A percentile compares a stretch with the other conserved stretches of the same genome.
These are phyloP conservation scores for Epichloe glyceriae DNA, from an alignment of 2,329 filamentous ascomycete species.

Conservation along the genomic window DNA sequence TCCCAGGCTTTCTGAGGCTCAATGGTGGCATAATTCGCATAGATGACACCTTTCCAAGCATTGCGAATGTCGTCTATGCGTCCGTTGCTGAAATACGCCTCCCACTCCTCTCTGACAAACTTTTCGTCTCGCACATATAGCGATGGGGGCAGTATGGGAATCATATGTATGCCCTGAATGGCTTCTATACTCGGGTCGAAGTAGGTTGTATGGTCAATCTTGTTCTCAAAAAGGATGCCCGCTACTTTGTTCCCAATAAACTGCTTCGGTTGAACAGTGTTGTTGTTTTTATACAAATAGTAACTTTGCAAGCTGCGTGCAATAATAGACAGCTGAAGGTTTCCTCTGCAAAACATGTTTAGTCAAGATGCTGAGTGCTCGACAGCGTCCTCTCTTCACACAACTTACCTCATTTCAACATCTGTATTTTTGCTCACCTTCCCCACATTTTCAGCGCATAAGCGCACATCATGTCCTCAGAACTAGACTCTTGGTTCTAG, in stretches of 20 bases:
- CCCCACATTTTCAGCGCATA: slow-evolving; percentile 93
- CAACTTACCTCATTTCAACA: slow-evolving; percentile 56
- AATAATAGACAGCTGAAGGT: slow-evolving; percentile 72
- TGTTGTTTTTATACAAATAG: slow-evolving; percentile 64
- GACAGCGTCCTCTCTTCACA: neutral
- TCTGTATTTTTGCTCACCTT: slow-evolving; percentile 58
- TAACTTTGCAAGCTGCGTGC: slow-evolving; percentile 63
- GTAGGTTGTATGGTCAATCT: slow-evolving; percentile 84
- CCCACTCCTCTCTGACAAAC: slow-evolving; percentile 78
- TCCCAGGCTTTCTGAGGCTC: slow-evolving; percentile 56
- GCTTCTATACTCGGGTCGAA: slow-evolving; percentile 65
- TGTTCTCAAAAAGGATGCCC: slow-evolving; percentile 80
- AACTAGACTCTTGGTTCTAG: slow-evolving; percentile 68
- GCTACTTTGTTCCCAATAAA: slow-evolving; percentile 70
- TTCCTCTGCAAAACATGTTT: slow-evolving; percentile 36
- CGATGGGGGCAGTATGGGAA: slow-evolving; percentile 58
- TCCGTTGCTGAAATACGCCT: slow-evolving; percentile 58
- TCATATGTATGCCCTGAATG: slow-evolving; percentile 71
- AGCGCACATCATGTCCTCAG: slow-evolving; percentile 77
- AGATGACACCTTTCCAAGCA: slow-evolving; percentile 79
- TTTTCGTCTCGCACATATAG: slow-evolving; percentile 49
- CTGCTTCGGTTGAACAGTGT: slow-evolving; percentile 55
- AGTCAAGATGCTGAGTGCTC: neutral
- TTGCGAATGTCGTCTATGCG: slow-evolving; percentile 52
- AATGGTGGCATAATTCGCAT: slow-evolving; percentile 67